Conservation (phyloP, 768 basidiomycete genomes). For the Tricholomella constricta region DNA sequence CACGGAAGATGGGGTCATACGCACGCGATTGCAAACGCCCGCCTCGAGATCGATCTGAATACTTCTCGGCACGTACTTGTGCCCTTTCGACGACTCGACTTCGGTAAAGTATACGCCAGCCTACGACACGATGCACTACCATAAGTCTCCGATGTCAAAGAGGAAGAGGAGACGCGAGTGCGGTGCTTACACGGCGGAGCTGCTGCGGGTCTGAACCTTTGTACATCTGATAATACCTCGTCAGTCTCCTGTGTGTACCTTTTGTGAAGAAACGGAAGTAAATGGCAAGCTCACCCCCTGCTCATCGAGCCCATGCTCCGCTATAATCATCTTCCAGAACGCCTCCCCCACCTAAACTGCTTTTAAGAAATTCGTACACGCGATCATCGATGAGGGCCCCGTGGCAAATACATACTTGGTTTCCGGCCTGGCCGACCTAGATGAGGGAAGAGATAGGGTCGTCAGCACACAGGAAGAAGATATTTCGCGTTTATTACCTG, state of each 20-base stretch:
- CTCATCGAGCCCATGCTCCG: constrained; percentile 81
- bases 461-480: constrained; percentile 7
- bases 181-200: constrained; percentile 58
- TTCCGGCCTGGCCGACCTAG: constrained; percentile 74
- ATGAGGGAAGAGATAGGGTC: constrained; percentile 1
- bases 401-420: constrained; percentile 36
- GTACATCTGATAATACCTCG: constrained; percentile 52
- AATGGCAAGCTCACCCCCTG: constrained; percentile 53
- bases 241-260: not conserved
- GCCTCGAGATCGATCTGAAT: constrained; percentile 90
- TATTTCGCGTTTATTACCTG: constrained; percentile 49
- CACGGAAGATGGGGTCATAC: constrained; percentile 24
- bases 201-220: constrained; percentile 73
- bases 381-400: constrained; percentile 56
- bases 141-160: no score
- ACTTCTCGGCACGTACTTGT: constrained; percentile 88
- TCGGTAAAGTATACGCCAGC: constrained; percentile 84
- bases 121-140: constrained; percentile 44
- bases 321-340: constrained; percentile 89
- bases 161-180: not conserved
- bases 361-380: constrained; percentile 42
- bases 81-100: constrained; percentile 48
- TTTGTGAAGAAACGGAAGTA: constrained; percentile 10
- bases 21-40: constrained; percentile 78
- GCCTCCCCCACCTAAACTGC: constrained; percentile 66